Evolutionary conservation across 805 yeast genomes (phyloP), one percentile per base, ranked within the genome.

Genomic region (Metschnikowia borealis): DNA sequence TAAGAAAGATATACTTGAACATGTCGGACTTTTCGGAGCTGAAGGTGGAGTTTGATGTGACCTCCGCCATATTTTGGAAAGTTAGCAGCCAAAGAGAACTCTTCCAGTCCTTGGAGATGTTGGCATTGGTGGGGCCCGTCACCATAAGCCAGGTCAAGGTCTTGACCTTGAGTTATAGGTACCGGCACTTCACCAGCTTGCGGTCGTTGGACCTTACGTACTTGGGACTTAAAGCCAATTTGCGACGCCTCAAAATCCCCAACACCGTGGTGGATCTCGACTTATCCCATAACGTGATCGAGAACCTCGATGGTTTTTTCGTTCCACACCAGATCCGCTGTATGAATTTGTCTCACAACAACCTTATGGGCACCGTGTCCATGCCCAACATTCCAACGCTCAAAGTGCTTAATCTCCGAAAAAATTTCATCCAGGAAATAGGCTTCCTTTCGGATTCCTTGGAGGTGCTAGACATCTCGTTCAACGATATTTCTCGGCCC

Each of bases 291-390:
- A 51, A 51, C 29, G 26, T 33, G 15, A 43, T 51, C 29, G 35
- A 29, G 13, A 14, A 26, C 10, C 21, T 51, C 10, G 46, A 36
- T 11, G 45, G 45, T 3, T 26, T 20, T 14, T 20, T 13, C 7
- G 17, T 51, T n/a, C 52, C 54, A 2, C 40, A 23, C 7, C 37
- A 23, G n/a, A 29, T 51, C 29, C 23, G 26, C 13, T 20, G 35
- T 13, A 46, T 51, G 26, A 50, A 51, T 26, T 26, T 51, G 14
- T 51, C 54, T 21, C 31, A 39, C 31, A 51, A 51, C 26, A 32
- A 29, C 38, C 23, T 51, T 11, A 29, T 23, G n/a, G 49, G 46
- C 17, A 3, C 23, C 13, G 47, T 45, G 10, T 45, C 47, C n/a
- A 45, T 37, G 35, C 46, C 48, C 11, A 31, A 18, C 38, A 45